Evolutionary conservation across 106 monocot genomes (phyloP).

Genomic region (Allium cepa): DNA sequence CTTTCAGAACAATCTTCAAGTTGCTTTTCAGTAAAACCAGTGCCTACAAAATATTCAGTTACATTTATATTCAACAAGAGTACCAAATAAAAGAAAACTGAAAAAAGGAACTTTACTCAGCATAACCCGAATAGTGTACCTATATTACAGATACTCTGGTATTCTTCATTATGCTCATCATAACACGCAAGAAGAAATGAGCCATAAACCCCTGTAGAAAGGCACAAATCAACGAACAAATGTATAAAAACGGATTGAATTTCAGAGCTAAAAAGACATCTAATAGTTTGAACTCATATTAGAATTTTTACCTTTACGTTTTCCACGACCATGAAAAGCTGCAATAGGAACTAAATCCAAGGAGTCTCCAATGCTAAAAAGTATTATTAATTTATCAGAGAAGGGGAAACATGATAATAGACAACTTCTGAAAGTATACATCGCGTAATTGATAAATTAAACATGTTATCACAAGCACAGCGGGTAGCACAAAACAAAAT

Average conservation of each 20-base stretch:
- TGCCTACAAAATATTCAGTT: constrained; percentile 32
- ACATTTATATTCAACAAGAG: too few relatives aligned
- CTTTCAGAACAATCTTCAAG: constrained; percentile 83
- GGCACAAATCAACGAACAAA: background rate
- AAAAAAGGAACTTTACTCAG: too few relatives aligned
- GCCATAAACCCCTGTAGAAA: constrained; percentile 74
- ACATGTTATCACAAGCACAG: too few relatives aligned
- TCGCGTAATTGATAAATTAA: too few relatives aligned
- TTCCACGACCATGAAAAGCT: constrained; percentile 95
- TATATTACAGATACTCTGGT: constrained; percentile 94
- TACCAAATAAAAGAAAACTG: too few relatives aligned
- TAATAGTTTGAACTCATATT: background rate
- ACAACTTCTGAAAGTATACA: background rate
- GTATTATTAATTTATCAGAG: background rate
- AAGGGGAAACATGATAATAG: background rate
- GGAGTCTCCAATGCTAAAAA: constrained; percentile 83
- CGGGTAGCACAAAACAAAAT: too few relatives aligned
- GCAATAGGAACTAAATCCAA: constrained; percentile 98
- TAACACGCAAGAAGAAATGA: constrained; percentile 98
- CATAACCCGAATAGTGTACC: constrained; percentile 22
- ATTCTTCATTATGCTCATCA: constrained; percentile 95
- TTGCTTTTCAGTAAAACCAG: constrained; percentile 88
- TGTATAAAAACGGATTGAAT: background rate
- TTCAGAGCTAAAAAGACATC: background rate
- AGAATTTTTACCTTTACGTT: constrained; percentile 67